A percentile compares a stretch with the other conserved stretches of the same genome.
Evolutionary conservation across 306 rosid genomes (phyloP).

Genomic region (Cucurbita argyrosperma): DNA sequence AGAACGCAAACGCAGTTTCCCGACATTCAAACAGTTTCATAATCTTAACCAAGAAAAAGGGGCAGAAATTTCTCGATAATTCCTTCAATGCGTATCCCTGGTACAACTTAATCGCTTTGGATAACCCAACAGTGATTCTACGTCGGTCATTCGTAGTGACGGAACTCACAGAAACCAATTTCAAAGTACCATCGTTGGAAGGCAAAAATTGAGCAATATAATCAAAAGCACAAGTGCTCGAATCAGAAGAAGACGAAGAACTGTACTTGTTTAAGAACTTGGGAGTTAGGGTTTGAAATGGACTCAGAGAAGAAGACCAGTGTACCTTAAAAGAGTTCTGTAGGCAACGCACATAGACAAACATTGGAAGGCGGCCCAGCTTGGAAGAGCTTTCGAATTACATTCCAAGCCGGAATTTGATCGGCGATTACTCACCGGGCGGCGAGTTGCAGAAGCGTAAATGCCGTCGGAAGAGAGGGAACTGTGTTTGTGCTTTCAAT

Average conservation of each 20-base stretch:
- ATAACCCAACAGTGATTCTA: slow-evolving; percentile 29
- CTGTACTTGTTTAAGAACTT: neutral
- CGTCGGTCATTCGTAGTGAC: slow-evolving; percentile 45
- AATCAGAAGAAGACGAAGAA: slow-evolving; percentile 7
- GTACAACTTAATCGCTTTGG: slow-evolving; percentile 33
- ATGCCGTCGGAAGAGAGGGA: neutral
- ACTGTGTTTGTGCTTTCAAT: neutral
- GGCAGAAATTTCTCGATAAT: slow-evolving; percentile 39
- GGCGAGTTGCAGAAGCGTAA: neutral
- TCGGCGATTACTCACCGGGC: neutral
- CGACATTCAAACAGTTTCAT: slow-evolving; percentile 26
- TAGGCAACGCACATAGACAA: slow-evolving; percentile 20
- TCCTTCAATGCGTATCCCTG: slow-evolving; percentile 24
- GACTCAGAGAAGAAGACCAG: slow-evolving; percentile 4
- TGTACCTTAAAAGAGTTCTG: slow-evolving; percentile 16
- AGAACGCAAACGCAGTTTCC: slow-evolving; percentile 53
- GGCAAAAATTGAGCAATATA: slow-evolving; percentile 54
- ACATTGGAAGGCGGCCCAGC: slow-evolving; percentile 26
- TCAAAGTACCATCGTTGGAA: slow-evolving; percentile 4
- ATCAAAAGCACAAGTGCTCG: slow-evolving; percentile 8
- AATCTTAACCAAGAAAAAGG: slow-evolving; percentile 29
- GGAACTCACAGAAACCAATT: slow-evolving; percentile 14
- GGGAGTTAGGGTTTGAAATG: slow-evolving; percentile 11
- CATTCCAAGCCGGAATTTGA: slow-evolving; percentile 6
- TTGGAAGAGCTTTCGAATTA: neutral